phyloP scores from a whole-genome alignment of 176 grass and related monocot genomes.

The Musa troglodytarum region DNA sequence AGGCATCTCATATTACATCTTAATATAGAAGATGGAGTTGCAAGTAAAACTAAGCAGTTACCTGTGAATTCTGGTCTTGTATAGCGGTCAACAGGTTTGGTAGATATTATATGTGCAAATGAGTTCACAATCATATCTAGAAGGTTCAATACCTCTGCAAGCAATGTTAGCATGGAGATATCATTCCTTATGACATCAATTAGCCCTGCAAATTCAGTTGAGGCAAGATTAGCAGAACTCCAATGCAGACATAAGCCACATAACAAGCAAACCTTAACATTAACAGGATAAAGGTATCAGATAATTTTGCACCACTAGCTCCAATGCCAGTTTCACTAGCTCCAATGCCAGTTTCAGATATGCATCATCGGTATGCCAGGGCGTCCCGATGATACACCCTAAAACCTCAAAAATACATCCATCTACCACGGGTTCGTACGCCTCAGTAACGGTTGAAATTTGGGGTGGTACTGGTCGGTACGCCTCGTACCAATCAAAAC shows the following conservation, averaged over 20 bases:
- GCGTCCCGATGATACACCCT: too few species aligned
- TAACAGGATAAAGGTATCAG: neutral
- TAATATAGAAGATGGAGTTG: neutral
- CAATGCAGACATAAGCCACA: neutral
- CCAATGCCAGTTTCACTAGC: neutral
- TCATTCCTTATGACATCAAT: slow-evolving; percentile 77
- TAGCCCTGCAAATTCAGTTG: slow-evolving; percentile 38
- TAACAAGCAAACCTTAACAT: neutral
- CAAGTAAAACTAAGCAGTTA: slow-evolving; percentile 11
- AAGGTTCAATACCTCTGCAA: slow-evolving; percentile 79
- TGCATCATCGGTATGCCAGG: too few species aligned
- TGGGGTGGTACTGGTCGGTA: too few species aligned
- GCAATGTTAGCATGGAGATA: slow-evolving; percentile 60
- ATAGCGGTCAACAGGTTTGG: slow-evolving; percentile 70
- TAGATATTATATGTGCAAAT: slow-evolving; percentile 84
- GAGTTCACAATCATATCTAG: slow-evolving; percentile 98
- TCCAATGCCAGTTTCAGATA: neutral
- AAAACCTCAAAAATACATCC: too few species aligned
- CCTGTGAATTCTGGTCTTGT: slow-evolving; percentile 84
- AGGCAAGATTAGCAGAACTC: neutral
- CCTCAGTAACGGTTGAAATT: too few species aligned
- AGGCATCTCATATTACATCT: neutral
- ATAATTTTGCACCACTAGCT: too few species aligned
- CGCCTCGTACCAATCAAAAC: too few species aligned
- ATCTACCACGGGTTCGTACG: too few species aligned